A percentile compares a stretch with the other conserved stretches of the same genome.
phyloP scores from a whole-genome alignment of 164 flowering plant genomes.

The Akebia trifoliata region DNA sequence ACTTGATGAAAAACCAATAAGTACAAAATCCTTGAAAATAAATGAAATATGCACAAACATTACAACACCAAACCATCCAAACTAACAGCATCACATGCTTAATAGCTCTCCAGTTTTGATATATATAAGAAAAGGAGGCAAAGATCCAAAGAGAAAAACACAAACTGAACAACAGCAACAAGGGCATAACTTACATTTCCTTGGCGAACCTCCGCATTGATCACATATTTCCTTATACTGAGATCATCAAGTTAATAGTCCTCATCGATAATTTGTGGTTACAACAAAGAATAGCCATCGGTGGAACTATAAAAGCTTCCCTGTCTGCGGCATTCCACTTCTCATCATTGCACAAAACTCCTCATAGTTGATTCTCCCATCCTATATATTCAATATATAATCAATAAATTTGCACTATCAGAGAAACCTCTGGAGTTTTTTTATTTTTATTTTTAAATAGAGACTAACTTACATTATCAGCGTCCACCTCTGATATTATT shows the following conservation, averaged over 20 bases:
- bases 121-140: background rate
- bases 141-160: background rate
- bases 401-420: slow-evolving; percentile 4
- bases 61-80: too few relatives aligned
- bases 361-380: slow-evolving; percentile 76
- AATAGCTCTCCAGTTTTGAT: background rate
- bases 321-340: slow-evolving; percentile 57
- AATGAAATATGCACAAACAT: slow-evolving; percentile 4
- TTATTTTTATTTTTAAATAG: background rate
- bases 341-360: slow-evolving; percentile 84
- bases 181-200: background rate
- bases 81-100: too few relatives aligned
- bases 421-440: background rate
- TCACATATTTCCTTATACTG: background rate
- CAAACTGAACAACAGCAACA: background rate
- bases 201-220: background rate
- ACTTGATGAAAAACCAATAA: background rate
- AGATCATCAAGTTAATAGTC: slow-evolving; percentile 3
- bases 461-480: slow-evolving; percentile 63
- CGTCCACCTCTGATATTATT: slow-evolving; percentile 78
- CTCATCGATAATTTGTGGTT: background rate
- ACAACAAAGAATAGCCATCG: background rate
- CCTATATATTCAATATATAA: slow-evolving; percentile 41
- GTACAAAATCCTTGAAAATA: background rate
- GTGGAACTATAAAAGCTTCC: slow-evolving; percentile 39